Percentiles rank a stretch among this genome's conserved stretches.
Conservation (phyloP, 2,329 filamentous ascomycete genomes). For the Trichoderma koningii region DNA sequence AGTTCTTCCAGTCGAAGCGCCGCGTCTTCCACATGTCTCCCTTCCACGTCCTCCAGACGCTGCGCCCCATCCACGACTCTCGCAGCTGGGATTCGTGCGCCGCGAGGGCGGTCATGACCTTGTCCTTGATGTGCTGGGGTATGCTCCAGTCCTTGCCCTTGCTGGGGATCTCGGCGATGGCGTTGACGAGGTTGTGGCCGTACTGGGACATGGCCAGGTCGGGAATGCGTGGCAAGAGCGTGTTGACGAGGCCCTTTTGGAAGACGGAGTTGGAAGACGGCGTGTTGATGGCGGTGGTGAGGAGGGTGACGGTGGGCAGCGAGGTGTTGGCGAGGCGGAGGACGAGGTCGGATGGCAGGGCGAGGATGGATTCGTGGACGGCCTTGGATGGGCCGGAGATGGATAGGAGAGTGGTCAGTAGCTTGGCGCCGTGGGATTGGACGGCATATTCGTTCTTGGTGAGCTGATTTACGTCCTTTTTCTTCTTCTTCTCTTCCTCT, state of each 20-base stretch:
- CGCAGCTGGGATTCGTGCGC: conserved; percentile 53
- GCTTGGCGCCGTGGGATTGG: conserved; percentile 72
- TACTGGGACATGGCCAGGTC: conserved; percentile 53
- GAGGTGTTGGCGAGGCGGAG: conserved; percentile 64
- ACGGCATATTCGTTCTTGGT: conserved; percentile 60
- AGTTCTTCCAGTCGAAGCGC: conserved; percentile 57
- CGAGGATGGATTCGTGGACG: conserved; percentile 71
- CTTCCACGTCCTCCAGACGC: conserved; percentile 60
- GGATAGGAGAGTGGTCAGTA: conserved; percentile 77
- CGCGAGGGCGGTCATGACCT: conserved; percentile 53
- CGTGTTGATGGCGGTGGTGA: conserved; percentile 53
- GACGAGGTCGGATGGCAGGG: conserved; percentile 57
- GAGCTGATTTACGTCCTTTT: conserved; percentile 43
- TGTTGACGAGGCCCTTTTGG: conserved; percentile 57
- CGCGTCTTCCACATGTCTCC: conserved; percentile 59
- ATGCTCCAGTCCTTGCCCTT: conserved; percentile 51
- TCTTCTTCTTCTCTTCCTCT: conserved; percentile 38
- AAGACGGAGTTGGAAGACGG: conserved; percentile 54
- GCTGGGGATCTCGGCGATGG: conserved; percentile 53
- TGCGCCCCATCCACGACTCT: conserved; percentile 56
- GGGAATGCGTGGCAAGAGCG: conserved; percentile 48
- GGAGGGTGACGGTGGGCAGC: conserved; percentile 51
- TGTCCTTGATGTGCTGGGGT: conserved; percentile 61
- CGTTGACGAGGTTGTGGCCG: conserved; percentile 55
- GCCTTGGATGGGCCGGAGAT: conserved; percentile 71